Evolutionary conservation across 257 asterid species (phyloP).

Genomic region (Ligustrum vulgare): DNA sequence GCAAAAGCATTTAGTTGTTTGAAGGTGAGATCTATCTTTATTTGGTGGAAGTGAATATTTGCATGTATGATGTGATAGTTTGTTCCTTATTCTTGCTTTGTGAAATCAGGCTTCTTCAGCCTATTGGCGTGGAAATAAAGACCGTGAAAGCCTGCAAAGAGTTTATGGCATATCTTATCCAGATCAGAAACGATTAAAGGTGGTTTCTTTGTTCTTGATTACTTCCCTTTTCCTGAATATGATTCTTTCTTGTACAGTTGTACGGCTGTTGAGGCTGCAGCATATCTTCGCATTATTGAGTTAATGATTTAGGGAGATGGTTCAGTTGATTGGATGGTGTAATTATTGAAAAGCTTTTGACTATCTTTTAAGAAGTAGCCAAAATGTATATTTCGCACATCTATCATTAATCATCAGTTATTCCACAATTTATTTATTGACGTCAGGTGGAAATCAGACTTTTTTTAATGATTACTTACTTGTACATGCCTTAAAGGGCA

Average conservation of each 20-base stretch:
- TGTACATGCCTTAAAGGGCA: background rate
- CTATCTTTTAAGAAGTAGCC: background rate
- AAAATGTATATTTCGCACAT: background rate
- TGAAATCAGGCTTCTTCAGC: conserved; percentile 89
- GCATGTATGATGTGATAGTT: conserved; percentile 5
- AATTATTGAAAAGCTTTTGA: background rate
- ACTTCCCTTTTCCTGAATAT: background rate
- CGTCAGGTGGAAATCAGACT: background rate
- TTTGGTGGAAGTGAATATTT: conserved; percentile 8
- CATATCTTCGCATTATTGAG: background rate
- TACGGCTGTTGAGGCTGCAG: background rate
- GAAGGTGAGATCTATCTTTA: conserved; percentile 54
- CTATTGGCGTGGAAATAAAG: conserved; percentile 95
- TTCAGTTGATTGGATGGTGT: background rate
- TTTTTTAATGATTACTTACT: background rate
- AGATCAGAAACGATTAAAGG: conserved; percentile 92
- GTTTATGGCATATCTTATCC: conserved; percentile 96
- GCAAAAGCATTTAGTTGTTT: conserved; percentile 91
- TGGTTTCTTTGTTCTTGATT: conserved; percentile 23
- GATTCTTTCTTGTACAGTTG: background rate
- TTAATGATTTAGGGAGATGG: background rate
- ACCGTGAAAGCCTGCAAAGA: conserved; percentile 98
- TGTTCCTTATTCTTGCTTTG: conserved; percentile 11
- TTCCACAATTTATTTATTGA: background rate
- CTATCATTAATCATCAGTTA: background rate